These are phyloP conservation scores for Fusarium hostae DNA, from an alignment of 2,329 filamentous ascomycete genomes.

Conservation along the genomic window DNA sequence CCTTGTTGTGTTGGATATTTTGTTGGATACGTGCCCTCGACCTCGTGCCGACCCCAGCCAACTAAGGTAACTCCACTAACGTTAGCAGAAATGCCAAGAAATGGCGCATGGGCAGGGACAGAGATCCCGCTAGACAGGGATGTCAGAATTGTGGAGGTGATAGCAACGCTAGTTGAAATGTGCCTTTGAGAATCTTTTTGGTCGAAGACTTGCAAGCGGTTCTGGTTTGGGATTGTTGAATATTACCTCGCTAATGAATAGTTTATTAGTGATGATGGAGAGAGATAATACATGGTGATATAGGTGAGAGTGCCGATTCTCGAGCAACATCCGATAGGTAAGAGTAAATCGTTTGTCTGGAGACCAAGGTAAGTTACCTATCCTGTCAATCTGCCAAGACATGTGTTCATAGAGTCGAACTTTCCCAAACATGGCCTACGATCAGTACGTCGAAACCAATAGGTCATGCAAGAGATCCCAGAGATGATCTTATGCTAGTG, in stretches of 20 bases:
- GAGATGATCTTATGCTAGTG: not conserved
- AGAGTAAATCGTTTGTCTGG: no score
- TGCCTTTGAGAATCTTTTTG: slow-evolving; percentile 5
- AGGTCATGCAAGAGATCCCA: not conserved
- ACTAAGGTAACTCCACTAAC: slow-evolving; percentile 4
- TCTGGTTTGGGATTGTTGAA: not conserved
- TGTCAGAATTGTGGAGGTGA: slow-evolving; percentile 35
- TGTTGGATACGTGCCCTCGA: slow-evolving; percentile 17
- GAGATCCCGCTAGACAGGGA: slow-evolving; percentile 41
- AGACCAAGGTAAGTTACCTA: no score
- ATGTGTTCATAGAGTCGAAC: not conserved
- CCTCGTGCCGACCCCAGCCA: slow-evolving; percentile 28
- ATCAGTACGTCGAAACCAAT: not conserved
- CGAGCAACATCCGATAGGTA: no score
- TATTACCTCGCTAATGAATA: not conserved
- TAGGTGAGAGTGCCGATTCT: not conserved
- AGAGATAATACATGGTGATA: not conserved
- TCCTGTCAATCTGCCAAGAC: slow-evolving; percentile 8
- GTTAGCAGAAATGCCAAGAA: slow-evolving; percentile 37
- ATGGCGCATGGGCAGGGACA: slow-evolving; percentile 35
- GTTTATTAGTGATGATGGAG: not conserved
- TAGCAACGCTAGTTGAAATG: slow-evolving; percentile 2
- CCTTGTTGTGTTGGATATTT: slow-evolving; percentile 17
- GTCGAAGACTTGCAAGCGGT: not conserved
- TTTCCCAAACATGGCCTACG: not conserved